Base-by-base conservation (phyloP, 305 asterid species). In the Fraxinus sp. region DNA sequence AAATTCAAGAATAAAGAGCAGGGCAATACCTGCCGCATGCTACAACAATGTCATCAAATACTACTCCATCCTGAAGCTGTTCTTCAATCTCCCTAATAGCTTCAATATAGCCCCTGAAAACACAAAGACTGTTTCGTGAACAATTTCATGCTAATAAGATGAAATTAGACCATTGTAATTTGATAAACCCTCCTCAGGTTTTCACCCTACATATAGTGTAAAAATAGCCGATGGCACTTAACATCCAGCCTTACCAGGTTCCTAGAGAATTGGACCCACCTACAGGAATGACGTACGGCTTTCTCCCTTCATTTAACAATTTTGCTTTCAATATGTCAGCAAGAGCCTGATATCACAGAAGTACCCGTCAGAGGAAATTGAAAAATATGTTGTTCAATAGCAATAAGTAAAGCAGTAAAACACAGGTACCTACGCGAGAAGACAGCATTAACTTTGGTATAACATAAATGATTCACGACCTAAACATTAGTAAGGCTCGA, bases 201-300 rank as follows among this genome's bases (percentile, higher is more conserved):
- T 30, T 44, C 28, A 32, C 14, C 39, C n/a, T 11, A 55, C 36
- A 74, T 30, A 32, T 20, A 11, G 66, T 36, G 64, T 18, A 77
- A 62, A 44, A 8, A 10, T 36, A 57, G 22, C 35, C 7, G 62
- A 78, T 44, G 78, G 73, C 44, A 78, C 44, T 79, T 44, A 5
- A 73, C 24, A 76, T 84, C 78, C 59, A 80, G 80, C 59, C 89
- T 91, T 88, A 94, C 99, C 99, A 95, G 81, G 98, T 93, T 81
- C 99, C 99, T 86, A 95, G 82, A 83, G 98, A 92, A 91, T 95
- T 91, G 59, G 98, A 95, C 88, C 99, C 99, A 64, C 99, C 99
- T 78, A 89, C 98, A 80, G 99, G 98, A 90, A 95, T 91, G 81
- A 94, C 93, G 80, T 94, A 95, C 5, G 99, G 99, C 87, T 85